These are phyloP conservation scores for Thyridium curvatum DNA, from an alignment of 2,329 filamentous ascomycete genomes.

Conservation along the genomic window DNA sequence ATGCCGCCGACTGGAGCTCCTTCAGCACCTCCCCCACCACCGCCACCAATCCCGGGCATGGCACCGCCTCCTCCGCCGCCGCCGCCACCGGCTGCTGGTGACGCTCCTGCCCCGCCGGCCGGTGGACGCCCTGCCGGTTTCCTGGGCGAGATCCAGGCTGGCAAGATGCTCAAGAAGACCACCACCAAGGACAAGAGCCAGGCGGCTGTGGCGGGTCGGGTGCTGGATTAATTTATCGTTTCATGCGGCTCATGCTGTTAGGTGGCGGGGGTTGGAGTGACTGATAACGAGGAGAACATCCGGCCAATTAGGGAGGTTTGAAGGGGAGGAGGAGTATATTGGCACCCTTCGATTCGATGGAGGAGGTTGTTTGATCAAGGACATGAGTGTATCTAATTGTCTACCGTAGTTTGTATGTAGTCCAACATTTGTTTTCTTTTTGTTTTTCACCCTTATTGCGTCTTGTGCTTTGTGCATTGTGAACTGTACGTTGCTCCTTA, in stretches of 20 bases:
- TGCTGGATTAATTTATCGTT: slow-evolving; percentile 42
- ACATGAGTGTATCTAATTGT: too few species aligned
- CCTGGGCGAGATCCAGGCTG: slow-evolving; percentile 76
- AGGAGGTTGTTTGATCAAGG: not conserved
- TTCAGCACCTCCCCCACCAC: slow-evolving; percentile 25
- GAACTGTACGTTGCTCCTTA: too few species aligned
- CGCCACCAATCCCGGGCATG: slow-evolving; percentile 28
- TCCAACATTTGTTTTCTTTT: too few species aligned
- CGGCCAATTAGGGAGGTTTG: too few species aligned
- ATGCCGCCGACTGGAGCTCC: slow-evolving; percentile 25
- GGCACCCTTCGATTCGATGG: not conserved
- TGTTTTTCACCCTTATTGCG: too few species aligned
- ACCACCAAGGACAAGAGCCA: slow-evolving; percentile 80
- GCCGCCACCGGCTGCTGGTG: slow-evolving; percentile 31
- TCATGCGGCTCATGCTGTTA: not conserved
- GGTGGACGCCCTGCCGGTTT: slow-evolving; percentile 55
- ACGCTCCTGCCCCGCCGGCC: slow-evolving; percentile 26
- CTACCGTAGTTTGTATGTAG: too few species aligned
- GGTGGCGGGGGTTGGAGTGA: too few species aligned
- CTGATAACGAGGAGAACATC: too few species aligned
- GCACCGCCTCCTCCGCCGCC: slow-evolving; percentile 39
- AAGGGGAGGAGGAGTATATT: too few species aligned
- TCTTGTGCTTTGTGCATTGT: too few species aligned
- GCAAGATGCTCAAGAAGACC: slow-evolving; percentile 77
- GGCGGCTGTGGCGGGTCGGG: slow-evolving; percentile 68